Evolutionary conservation across 305 asterid genomes (phyloP).

Genomic region (Stenogyne calaminthoides): DNA sequence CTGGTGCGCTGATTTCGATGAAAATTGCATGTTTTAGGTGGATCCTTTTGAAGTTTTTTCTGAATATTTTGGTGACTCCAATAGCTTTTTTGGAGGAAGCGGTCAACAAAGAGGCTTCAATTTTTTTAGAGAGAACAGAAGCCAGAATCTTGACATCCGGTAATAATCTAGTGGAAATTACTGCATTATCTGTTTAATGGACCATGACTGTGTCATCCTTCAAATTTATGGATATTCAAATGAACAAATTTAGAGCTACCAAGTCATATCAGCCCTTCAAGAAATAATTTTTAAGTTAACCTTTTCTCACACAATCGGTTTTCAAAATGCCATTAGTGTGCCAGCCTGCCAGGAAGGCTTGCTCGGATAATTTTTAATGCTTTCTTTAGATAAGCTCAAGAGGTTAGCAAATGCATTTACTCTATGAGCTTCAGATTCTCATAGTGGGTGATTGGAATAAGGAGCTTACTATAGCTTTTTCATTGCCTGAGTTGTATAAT

Average conservation of each 20-base stretch:
- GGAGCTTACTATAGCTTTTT: constrained; percentile 18
- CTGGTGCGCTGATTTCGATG: constrained; percentile 12
- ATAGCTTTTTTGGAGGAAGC: constrained; percentile 63
- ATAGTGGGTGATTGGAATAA: constrained; percentile 17
- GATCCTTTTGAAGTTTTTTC: constrained; percentile 86
- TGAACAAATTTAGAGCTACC: background rate
- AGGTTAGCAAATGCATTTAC: constrained; percentile 15
- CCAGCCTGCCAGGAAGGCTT: constrained; percentile 1
- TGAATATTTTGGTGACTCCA: constrained; percentile 76
- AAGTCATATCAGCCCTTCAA: background rate
- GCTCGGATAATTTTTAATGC: background rate
- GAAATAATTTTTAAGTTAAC: background rate
- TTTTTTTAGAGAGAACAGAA: constrained; percentile 53
- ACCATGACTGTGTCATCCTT: background rate
- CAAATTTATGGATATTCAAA: constrained; percentile 13
- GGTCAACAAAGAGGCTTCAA: constrained; percentile 61
- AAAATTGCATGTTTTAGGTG: constrained; percentile 47
- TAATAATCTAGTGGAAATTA: constrained; percentile 36
- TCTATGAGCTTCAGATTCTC: constrained; percentile 19
- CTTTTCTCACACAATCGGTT: background rate
- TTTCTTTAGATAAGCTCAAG: background rate
- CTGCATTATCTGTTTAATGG: constrained; percentile 17
- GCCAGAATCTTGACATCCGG: constrained; percentile 83
- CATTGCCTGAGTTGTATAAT: constrained; percentile 8
- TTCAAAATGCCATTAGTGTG: constrained; percentile 6